These are phyloP conservation scores for Sugiyamaella pinicola DNA, from an alignment of 1,139 yeast genomes.

Conservation along the genomic window DNA sequence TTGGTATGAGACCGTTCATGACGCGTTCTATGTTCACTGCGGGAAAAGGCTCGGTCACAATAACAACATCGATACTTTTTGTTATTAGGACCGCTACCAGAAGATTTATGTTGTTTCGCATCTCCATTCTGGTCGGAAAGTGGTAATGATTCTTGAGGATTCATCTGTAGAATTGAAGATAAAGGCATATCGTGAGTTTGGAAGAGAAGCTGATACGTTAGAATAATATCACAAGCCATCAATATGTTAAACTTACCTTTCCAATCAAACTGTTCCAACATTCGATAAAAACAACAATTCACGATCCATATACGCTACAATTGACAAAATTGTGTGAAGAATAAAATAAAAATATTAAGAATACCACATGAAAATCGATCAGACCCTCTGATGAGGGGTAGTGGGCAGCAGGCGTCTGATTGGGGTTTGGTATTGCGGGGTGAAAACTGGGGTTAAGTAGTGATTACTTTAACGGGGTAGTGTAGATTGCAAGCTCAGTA, in stretches of 20 bases:
- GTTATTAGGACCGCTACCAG: slow-evolving; percentile 12
- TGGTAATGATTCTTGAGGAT: not conserved
- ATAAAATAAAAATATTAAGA: not conserved
- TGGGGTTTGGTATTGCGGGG: slow-evolving; percentile 7
- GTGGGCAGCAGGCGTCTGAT: slow-evolving; percentile 3
- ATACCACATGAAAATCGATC: slow-evolving; percentile 3
- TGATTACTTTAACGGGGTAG: slow-evolving; percentile 9
- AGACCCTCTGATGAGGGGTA: slow-evolving; percentile 10
- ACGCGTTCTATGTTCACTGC: slow-evolving; percentile 79
- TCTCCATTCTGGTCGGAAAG: not conserved
- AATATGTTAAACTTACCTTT: not conserved
- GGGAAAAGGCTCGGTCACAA: slow-evolving; percentile 77
- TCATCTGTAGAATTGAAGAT: not conserved
- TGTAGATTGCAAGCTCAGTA: not conserved
- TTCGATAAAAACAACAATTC: not conserved
- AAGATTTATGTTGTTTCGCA: not conserved
- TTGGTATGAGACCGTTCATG: slow-evolving; percentile 85
- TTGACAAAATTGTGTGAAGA: not conserved
- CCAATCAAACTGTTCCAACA: not conserved
- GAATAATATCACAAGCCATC: not conserved
- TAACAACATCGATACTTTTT: slow-evolving; percentile 72
- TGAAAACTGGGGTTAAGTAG: not conserved
- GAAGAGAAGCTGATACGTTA: not conserved
- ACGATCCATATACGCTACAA: not conserved
- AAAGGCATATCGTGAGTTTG: not conserved